Conservation (phyloP, 2,329 filamentous ascomycete species). For the Colletotrichum liaoningense region DNA sequence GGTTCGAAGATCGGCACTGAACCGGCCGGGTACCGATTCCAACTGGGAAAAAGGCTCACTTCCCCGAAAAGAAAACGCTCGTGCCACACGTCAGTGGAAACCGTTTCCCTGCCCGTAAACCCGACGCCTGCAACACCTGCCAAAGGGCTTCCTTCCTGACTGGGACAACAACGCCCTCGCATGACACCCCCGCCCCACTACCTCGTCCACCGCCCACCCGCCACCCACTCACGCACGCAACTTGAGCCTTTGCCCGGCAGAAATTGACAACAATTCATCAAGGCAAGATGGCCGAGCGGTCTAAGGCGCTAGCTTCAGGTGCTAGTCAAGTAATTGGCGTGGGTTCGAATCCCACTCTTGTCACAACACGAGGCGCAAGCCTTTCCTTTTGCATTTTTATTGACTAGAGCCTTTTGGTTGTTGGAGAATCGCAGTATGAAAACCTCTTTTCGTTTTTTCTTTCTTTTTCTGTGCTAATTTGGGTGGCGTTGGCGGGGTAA, state of each 20-base stretch:
- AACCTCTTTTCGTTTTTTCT: not conserved
- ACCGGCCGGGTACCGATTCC: not conserved
- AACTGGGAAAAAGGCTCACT: not conserved
- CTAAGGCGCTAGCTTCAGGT: constrained; percentile 24
- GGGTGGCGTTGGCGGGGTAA: not conserved
- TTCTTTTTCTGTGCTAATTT: not conserved
- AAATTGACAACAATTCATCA: not conserved
- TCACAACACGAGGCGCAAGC: not conserved
- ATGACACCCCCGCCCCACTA: not conserved
- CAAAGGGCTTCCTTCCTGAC: not conserved
- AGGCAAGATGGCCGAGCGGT: constrained; percentile 22
- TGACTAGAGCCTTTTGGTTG: not conserved
- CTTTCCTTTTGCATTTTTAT: rapidly evolving
- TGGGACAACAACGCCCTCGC: not conserved
- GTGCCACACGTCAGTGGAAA: not conserved
- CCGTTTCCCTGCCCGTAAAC: not conserved
- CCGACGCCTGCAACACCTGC: not conserved
- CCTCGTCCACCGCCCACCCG: not conserved
- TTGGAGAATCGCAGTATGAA: no score
- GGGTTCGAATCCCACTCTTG: constrained; percentile 21
- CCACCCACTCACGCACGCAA: not conserved
- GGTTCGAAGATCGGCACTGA: not conserved
- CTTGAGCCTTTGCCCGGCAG: rapidly evolving
- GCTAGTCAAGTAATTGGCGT: constrained; percentile 23
- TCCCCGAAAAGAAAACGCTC: not conserved